Evolutionary conservation across 495 filamentous ascomycete species (phyloP).

Genomic region (Penicillium daleae): DNA sequence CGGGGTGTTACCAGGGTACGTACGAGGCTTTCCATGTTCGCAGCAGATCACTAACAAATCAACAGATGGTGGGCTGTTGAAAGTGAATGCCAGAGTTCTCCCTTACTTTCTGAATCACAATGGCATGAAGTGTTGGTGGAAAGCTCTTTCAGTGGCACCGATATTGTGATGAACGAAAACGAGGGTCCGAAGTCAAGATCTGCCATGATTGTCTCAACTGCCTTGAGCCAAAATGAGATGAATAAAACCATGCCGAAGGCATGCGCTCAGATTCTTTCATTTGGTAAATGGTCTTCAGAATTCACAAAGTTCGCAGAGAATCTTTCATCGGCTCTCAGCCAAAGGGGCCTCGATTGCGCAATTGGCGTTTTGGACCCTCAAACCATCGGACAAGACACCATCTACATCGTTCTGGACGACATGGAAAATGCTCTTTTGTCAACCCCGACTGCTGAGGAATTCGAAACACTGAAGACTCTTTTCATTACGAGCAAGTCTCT

Average conservation of each 20-base stretch:
- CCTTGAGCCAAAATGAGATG: background rate
- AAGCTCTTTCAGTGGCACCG: slow-evolving; percentile 2
- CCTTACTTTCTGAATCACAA: slow-evolving; percentile 2
- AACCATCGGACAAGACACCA: background rate
- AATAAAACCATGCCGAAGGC: background rate
- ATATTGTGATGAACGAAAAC: background rate
- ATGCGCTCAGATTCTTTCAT: background rate
- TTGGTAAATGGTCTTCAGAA: background rate
- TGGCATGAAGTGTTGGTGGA: background rate
- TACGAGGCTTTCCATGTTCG: no score
- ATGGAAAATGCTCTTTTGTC: background rate
- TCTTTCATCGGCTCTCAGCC: background rate
- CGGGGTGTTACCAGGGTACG: slow-evolving; percentile 1
- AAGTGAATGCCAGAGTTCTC: background rate
- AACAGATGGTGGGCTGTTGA: background rate
- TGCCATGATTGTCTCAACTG: background rate
- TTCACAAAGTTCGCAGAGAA: background rate
- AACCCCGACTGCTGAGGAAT: background rate
- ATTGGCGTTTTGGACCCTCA: background rate
- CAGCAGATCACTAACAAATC: background rate
- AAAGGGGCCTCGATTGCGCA: background rate
- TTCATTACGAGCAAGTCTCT: slow-evolving; percentile 6
- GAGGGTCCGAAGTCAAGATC: slow-evolving; percentile 7
- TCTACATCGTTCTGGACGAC: background rate
- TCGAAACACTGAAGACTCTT: background rate